These are phyloP conservation scores for Capillidium rhysosporum DNA, from an alignment of 371 early-diverging fungal species.

Conservation along the genomic window DNA sequence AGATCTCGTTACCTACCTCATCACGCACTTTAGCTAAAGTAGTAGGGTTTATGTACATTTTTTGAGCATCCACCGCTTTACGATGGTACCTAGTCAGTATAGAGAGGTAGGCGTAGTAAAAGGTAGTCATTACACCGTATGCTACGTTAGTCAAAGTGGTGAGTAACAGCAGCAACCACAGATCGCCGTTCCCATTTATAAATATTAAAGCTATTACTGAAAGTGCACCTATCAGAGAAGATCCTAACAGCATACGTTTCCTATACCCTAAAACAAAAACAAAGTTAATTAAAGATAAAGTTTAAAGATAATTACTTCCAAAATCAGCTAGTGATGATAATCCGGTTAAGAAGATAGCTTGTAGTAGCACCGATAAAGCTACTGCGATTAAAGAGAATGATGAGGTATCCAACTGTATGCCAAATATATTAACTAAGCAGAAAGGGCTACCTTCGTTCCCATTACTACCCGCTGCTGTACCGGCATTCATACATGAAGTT, in stretches of 20 bases:
- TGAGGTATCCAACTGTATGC: conserved; percentile 16
- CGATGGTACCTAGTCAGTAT: conserved; percentile 23
- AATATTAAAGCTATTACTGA: conserved; percentile 14
- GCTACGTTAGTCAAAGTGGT: conserved; percentile 20
- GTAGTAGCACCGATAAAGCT: conserved; percentile 26
- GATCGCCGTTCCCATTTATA: conserved; percentile 11
- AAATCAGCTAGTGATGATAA: conserved; percentile 38
- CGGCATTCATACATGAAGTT: neutral
- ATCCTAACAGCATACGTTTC: conserved; percentile 25
- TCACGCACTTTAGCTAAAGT: neutral
- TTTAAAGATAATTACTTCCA: conserved; percentile 10
- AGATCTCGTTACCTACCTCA: neutral
- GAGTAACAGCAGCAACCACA: conserved; percentile 19
- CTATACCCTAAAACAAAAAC: conserved; percentile 8
- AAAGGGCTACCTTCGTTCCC: neutral
- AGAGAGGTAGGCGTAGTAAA: conserved; percentile 34
- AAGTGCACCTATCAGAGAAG: conserved; percentile 20
- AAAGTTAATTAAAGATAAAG: neutral
- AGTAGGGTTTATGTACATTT: neutral
- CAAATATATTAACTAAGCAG: conserved; percentile 13
- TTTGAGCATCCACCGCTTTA: conserved; percentile 11
- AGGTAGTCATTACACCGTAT: conserved; percentile 27
- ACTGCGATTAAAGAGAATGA: conserved; percentile 28
- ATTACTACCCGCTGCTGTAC: too few species aligned
- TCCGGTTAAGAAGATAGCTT: conserved; percentile 31